Conservation (phyloP, 1,284 basidiomycete species). For the Filobasidium uniguttulatum region DNA sequence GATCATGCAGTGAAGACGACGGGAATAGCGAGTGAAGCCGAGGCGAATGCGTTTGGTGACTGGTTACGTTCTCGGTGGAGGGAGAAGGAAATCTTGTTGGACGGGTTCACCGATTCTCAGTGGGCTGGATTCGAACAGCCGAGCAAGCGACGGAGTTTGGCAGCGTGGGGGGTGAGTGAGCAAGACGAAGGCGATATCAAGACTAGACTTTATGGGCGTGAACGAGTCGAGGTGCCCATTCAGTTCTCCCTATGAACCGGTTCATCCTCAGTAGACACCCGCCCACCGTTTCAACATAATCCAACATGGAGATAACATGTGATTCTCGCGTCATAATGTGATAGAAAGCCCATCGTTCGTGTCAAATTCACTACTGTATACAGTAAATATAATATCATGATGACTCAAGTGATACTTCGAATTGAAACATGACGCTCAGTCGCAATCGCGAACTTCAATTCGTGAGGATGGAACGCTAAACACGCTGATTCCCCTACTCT, state of each 20-base stretch:
- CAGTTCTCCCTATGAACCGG: no score
- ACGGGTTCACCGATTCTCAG: conserved; percentile 42
- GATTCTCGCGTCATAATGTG: no score
- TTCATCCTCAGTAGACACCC: no score
- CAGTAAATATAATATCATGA: no score
- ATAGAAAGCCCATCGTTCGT: no score
- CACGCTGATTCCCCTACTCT: conserved; percentile 2
- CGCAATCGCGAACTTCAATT: background rate
- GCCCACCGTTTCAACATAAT: no score
- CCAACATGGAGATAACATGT: no score
- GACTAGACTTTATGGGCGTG: no score
- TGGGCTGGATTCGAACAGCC: conserved; percentile 19
- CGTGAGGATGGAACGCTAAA: conserved; percentile 9
- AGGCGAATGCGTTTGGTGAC: conserved; percentile 58
- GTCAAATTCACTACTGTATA: no score
- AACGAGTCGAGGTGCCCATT: no score
- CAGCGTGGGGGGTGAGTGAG: background rate
- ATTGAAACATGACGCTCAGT: background rate
- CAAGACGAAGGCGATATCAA: no score
- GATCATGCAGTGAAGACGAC: background rate
- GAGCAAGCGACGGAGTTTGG: conserved; percentile 7
- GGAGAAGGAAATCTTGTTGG: conserved; percentile 66
- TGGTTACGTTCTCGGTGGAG: conserved; percentile 75
- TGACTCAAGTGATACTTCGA: background rate
- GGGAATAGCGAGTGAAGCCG: conserved; percentile 29